Evolutionary conservation across 1,139 yeast genomes (phyloP), one percentile per base, ranked within the genome.

Genomic region (Suhomyces wounanorum): DNA sequence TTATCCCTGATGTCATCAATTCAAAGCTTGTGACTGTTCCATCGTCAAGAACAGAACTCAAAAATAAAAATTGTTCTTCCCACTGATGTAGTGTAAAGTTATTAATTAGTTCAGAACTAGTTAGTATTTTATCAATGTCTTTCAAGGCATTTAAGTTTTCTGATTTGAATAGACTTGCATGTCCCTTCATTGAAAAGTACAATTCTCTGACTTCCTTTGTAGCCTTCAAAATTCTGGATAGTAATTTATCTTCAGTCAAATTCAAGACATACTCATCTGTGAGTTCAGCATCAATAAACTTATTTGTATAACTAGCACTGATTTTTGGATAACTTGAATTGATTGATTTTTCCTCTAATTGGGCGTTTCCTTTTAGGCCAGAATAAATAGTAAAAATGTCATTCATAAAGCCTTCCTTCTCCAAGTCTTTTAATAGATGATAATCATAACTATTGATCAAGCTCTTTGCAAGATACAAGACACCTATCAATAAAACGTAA

Each of bases 351-450:
- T 37, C 43, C 17, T 23, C 35, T 5, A 14, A 10, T 14, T 14
- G 14, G 5, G 41, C 33, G 8, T 49, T 49, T 3, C 44, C 47
- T 8, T 53, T 51, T 6, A 57, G 45, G 9, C 51, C 35, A n/a
- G 50, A 26, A 35, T 42, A 26, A 6, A 57, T 53, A 8, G 47
- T 25, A 6, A 51, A 40, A 3, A 81, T 70, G 60, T 88, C 92
- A 16, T 78, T 72, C 10, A 87, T 69, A 23, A 87, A 68, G 0
- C 97, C 97, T 59, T 90, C 95, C 52, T 89, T 78, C 58, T 81
- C 87, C 55, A 90, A 83, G 6, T 75, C 75, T 0, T 68, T 61
- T 11, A 83, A 63, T 48, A 79, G 83, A 0, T 66, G 55, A 2
- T 66, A 67, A 0, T 85, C 80, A 11, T 79, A 69, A 51, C 77